Conservation (phyloP, 805 yeast species). For the Schizosaccharomyces japonicus region DNA sequence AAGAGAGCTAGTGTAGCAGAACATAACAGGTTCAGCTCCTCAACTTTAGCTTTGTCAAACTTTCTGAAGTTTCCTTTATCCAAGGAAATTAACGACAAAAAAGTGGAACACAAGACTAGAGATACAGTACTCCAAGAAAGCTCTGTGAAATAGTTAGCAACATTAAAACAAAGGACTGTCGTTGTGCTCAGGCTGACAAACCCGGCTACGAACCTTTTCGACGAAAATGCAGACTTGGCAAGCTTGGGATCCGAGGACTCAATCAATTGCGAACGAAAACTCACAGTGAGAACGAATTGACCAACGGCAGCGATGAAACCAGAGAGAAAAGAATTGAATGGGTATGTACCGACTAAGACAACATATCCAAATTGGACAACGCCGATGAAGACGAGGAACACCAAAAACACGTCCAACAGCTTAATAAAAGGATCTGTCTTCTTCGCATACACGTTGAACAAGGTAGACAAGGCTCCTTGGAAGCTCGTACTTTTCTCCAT, state of each 20-base stretch:
- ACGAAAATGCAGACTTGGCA: slow-evolving; percentile 31
- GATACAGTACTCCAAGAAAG: slow-evolving; percentile 69
- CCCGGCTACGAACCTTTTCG: slow-evolving; percentile 19
- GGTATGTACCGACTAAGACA: slow-evolving; percentile 58
- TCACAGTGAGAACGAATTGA: slow-evolving; percentile 64
- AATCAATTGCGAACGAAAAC: slow-evolving; percentile 1
- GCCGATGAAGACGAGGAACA: slow-evolving; percentile 51
- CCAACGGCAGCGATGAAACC: slow-evolving; percentile 86
- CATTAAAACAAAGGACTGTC: neutral
- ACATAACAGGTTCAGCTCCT: neutral
- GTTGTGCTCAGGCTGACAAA: slow-evolving; percentile 13
- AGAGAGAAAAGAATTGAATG: slow-evolving; percentile 88
- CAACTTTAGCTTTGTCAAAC: neutral
- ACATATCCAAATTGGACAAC: slow-evolving; percentile 58
- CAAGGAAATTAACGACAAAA: slow-evolving; percentile 51
- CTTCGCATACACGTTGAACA: slow-evolving; percentile 3
- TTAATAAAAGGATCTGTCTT: slow-evolving; percentile 16
- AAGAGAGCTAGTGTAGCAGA: no score
- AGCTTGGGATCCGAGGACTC: slow-evolving; percentile 34
- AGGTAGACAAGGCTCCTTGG: neutral
- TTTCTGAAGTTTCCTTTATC: slow-evolving; percentile 1
- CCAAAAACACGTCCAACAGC: slow-evolving; percentile 56
- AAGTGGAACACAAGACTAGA: slow-evolving; percentile 80
- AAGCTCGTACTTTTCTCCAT: no score
- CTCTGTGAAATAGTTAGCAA: slow-evolving; percentile 13